Percentiles rank a stretch among this genome's conserved stretches.
Evolutionary conservation across 2,329 filamentous ascomycete genomes (phyloP).

Genomic region (Aureobasidium melanogenum): DNA sequence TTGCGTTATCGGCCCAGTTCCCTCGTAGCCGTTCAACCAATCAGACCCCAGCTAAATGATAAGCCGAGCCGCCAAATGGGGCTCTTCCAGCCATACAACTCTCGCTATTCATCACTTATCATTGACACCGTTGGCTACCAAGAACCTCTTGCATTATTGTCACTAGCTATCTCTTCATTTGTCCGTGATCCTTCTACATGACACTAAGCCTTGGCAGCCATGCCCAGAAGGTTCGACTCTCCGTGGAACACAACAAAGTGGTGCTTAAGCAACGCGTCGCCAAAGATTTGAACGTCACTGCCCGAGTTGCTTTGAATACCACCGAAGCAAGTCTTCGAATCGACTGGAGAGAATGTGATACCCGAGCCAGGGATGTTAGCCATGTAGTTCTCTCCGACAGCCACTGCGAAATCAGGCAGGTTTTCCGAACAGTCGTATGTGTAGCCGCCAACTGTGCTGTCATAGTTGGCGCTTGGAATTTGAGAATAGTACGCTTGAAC

Average conservation of each 20-base stretch:
- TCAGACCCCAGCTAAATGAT: not conserved
- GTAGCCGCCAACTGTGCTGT: constrained; percentile 32
- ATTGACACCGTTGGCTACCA: not conserved
- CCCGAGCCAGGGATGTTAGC: constrained; percentile 27
- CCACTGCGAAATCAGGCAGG: constrained; percentile 41
- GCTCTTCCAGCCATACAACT: not conserved
- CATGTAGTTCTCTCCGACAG: constrained; percentile 45
- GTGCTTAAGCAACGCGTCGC: constrained; percentile 53
- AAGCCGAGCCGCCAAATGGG: not conserved
- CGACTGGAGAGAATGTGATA: constrained; percentile 45
- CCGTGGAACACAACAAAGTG: constrained; percentile 53
- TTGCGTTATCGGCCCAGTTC: not conserved
- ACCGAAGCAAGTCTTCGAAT: constrained; percentile 54
- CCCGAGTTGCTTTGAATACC: constrained; percentile 53
- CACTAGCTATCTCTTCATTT: not conserved
- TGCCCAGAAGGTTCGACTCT: constrained; percentile 27
- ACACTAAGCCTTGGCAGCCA: constrained; percentile 8
- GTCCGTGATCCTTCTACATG: not conserved
- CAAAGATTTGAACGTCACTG: constrained; percentile 50
- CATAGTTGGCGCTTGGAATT: constrained; percentile 30
- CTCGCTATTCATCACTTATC: not conserved
- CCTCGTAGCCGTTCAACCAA: not conserved
- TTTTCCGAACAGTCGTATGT: constrained; percentile 34
- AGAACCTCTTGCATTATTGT: not conserved
- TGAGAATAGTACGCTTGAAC: constrained; percentile 34